phyloP scores from a whole-genome alignment of 495 filamentous ascomycete species.

The Penicillium egyptiacum region DNA sequence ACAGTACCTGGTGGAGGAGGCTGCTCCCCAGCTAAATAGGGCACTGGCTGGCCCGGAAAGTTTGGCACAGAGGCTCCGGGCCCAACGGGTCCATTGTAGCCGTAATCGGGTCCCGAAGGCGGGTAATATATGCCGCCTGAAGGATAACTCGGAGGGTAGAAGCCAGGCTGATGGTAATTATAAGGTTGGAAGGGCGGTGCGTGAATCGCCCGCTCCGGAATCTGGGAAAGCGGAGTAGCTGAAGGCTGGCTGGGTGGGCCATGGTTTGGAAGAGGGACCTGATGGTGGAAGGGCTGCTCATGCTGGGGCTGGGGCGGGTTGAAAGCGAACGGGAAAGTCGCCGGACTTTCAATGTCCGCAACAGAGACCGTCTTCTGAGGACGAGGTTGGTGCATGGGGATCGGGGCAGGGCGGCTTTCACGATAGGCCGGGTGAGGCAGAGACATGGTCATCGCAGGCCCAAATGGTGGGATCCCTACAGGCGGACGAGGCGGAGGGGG shows the following conservation, averaged over 20 bases:
- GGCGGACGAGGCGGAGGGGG: conserved; percentile 62
- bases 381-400: conserved; percentile 94
- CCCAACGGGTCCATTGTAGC: conserved; percentile 48
- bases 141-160: conserved; percentile 60
- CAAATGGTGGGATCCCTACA: conserved; percentile 29
- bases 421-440: conserved; percentile 70
- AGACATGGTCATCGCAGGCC: conserved; percentile 40
- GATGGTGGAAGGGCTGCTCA: conserved; percentile 87
- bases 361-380: conserved; percentile 95
- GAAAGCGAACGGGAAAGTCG: conserved; percentile 62
- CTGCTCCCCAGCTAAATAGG: conserved; percentile 48
- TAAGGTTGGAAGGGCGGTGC: conserved; percentile 89
- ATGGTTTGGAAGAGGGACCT: conserved; percentile 70
- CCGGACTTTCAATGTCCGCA: conserved; percentile 88
- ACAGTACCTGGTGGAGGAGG: conserved; percentile 65
- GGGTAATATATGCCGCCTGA: conserved; percentile 58
- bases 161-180: conserved; percentile 58
- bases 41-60: conserved; percentile 52
- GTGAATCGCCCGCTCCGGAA: conserved; percentile 91
- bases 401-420: conserved; percentile 70
- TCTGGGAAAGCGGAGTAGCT: conserved; percentile 89
- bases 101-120: conserved; percentile 37
- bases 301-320: conserved; percentile 70
- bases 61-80: conserved; percentile 54
- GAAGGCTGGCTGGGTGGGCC: conserved; percentile 73